phyloP scores from a whole-genome alignment of 2,329 filamentous ascomycete genomes.

The Exutisphaerella laricina region DNA sequence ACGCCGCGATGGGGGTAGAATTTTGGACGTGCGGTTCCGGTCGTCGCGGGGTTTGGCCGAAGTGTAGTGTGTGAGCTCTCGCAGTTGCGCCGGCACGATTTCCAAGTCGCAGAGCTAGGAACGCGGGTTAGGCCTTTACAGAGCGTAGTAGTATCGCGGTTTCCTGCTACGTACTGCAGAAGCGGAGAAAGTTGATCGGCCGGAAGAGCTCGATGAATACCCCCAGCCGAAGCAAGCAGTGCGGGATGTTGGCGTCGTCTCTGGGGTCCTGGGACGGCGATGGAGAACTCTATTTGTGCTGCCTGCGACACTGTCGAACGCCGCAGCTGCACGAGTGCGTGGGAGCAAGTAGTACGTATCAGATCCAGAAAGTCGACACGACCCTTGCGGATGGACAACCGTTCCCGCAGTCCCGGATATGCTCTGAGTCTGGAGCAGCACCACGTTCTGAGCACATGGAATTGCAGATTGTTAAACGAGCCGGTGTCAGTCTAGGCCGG shows the following conservation, averaged over 20 bases:
- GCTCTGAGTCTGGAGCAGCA: constrained; percentile 5
- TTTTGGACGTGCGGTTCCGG: constrained; percentile 17
- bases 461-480: neutral
- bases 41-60: constrained; percentile 19
- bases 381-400: neutral
- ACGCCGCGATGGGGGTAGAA: constrained; percentile 18
- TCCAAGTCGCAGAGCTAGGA: constrained; percentile 1
- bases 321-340: constrained; percentile 1
- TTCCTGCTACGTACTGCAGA: constrained; percentile 7
- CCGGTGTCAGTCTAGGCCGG: constrained; percentile 4
- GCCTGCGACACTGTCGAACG: constrained; percentile 2
- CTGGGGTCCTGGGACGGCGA: constrained; percentile 9
- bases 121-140: neutral
- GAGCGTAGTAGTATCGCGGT: neutral
- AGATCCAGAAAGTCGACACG: neutral
- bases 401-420: constrained; percentile 3
- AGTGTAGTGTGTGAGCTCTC: constrained; percentile 1
- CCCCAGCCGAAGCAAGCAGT: constrained; percentile 7
- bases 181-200: constrained; percentile 9
- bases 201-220: constrained; percentile 8
- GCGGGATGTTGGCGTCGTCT: constrained; percentile 8
- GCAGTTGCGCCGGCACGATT: constrained; percentile 1
- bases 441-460: constrained; percentile 7
- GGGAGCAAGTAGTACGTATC: neutral
- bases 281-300: constrained; percentile 11